Evolutionary conservation across 2,329 filamentous ascomycete genomes (phyloP).

Genomic region (Ambrosiella beaveri): DNA sequence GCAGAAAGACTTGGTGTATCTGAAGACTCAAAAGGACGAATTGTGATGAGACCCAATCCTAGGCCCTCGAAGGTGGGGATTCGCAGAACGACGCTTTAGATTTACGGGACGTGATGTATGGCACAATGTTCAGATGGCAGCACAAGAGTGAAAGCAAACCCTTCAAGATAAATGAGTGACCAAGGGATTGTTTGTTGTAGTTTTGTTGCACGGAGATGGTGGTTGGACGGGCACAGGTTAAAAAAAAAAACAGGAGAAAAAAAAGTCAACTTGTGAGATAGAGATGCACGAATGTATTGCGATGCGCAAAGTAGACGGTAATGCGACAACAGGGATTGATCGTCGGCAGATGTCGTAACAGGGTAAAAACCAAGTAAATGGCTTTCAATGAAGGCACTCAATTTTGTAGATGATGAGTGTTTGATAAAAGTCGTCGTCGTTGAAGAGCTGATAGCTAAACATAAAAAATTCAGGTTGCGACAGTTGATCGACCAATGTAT

Average conservation of each 20-base stretch:
- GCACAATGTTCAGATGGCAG: no score
- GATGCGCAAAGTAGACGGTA: conserved; percentile 1
- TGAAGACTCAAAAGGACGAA: not conserved
- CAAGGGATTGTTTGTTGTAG: no score
- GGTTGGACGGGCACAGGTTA: not conserved
- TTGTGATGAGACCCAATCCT: no score
- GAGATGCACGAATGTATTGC: not conserved
- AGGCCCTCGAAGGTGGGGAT: no score
- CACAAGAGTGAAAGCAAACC: no score
- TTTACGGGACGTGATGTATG: no score
- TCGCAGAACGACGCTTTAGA: no score
- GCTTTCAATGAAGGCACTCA: not conserved
- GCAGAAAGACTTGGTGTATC: not conserved
- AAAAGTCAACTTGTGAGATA: not conserved
- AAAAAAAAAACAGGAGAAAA: not conserved
- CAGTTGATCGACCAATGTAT: conserved; percentile 6
- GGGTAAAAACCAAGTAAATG: conserved; percentile 9
- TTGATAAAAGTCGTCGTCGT: not conserved
- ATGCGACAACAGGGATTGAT: not conserved
- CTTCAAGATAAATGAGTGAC: no score
- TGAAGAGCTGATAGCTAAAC: not conserved
- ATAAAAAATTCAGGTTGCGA: not conserved
- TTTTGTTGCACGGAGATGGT: no score
- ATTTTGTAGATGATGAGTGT: not conserved
- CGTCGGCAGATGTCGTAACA: not conserved